phyloP scores from a whole-genome alignment of 495 filamentous ascomycete genomes.

The Astrothelium subdiscretum region DNA sequence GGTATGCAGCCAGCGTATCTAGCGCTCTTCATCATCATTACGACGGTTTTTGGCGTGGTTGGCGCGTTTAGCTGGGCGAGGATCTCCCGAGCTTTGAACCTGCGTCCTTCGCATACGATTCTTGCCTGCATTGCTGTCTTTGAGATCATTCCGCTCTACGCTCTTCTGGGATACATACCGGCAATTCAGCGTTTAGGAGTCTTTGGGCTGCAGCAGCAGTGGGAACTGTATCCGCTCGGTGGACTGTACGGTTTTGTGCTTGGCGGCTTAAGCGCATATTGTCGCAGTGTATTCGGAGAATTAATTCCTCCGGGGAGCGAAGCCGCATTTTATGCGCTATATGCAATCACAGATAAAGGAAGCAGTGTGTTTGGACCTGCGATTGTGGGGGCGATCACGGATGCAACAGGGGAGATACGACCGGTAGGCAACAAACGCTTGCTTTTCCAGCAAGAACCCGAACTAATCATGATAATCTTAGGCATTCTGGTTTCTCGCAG shows the following conservation, averaged over 20 bases:
- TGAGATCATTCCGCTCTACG: conserved; percentile 86
- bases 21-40: conserved; percentile 89
- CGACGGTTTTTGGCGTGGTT: conserved; percentile 66
- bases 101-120: conserved; percentile 75
- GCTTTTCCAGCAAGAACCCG: background rate
- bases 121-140: conserved; percentile 81
- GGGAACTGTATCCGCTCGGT: conserved; percentile 94
- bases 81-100: conserved; percentile 51
- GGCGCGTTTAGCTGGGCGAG: conserved; percentile 86
- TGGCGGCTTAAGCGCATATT: conserved; percentile 86
- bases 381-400: conserved; percentile 86
- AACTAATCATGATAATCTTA: conserved; percentile 1
- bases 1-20: conserved; percentile 78
- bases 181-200: conserved; percentile 62
- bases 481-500: conserved; percentile 85
- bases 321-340: conserved; percentile 91
- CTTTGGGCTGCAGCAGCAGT: conserved; percentile 76
- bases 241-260: conserved; percentile 88
- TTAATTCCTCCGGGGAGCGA: conserved; percentile 88
- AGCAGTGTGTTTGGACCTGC: conserved; percentile 88
- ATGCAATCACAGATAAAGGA: conserved; percentile 96
- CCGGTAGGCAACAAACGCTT: conserved; percentile 32
- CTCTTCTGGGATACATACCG: conserved; percentile 78
- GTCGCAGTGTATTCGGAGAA: conserved; percentile 83
- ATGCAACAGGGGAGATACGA: conserved; percentile 77